Percentiles rank a stretch among this genome's conserved stretches.
These are phyloP conservation scores for Casuarina cunninghamiana DNA, from an alignment of 306 rosid species.

Conservation along the genomic window DNA sequence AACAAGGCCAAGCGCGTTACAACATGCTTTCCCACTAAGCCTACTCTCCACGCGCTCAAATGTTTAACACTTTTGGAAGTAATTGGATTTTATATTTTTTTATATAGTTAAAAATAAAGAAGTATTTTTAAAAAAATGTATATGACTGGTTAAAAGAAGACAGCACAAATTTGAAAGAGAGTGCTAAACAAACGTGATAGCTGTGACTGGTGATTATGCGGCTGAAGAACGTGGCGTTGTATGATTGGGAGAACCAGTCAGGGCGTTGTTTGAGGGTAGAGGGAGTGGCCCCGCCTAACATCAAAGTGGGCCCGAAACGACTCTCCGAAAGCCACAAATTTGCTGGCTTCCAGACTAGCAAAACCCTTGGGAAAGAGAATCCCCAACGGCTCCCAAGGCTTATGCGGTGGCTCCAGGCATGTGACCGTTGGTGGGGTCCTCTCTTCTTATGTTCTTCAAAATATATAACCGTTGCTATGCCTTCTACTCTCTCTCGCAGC, in stretches of 20 bases:
- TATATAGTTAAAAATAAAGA: no score
- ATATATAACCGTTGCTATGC: slow-evolving; percentile 33
- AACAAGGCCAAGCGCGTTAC: neutral
- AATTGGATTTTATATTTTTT: no score
- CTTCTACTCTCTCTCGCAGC: neutral
- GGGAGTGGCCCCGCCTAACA: neutral
- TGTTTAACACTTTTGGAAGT: no score
- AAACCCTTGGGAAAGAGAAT: slow-evolving; percentile 17
- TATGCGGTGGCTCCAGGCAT: slow-evolving; percentile 45
- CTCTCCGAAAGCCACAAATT: slow-evolving; percentile 7
- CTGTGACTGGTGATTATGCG: no score
- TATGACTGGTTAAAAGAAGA: no score
- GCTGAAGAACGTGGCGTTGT: no score
- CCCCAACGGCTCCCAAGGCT: slow-evolving; percentile 38
- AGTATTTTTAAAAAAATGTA: no score
- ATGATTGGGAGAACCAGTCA: neutral
- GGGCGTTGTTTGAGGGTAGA: neutral
- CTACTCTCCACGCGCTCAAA: neutral
- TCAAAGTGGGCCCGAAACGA: slow-evolving; percentile 29
- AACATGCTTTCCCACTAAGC: neutral
- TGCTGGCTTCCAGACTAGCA: slow-evolving; percentile 48
- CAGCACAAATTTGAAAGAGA: no score
- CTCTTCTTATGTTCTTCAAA: neutral
- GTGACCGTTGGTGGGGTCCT: slow-evolving; percentile 49
- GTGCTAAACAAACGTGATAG: no score